phyloP scores from a whole-genome alignment of 2,329 filamentous ascomycete species.

The Amauroascus niger region DNA sequence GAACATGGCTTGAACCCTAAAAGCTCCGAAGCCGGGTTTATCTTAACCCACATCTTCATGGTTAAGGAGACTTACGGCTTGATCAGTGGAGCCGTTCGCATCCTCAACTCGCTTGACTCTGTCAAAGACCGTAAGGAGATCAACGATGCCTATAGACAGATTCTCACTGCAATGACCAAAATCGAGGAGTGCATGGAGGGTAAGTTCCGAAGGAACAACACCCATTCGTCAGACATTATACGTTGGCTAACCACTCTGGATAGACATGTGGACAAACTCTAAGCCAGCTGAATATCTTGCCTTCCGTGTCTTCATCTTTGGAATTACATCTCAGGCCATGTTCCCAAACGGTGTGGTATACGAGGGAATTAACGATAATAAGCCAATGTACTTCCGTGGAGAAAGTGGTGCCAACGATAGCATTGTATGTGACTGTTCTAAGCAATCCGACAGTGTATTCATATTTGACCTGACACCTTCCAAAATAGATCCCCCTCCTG shows the following conservation, averaged over 20 bases:
- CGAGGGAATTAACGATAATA: slow-evolving; percentile 62
- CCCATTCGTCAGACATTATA: slow-evolving; percentile 1
- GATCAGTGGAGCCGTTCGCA: slow-evolving; percentile 60
- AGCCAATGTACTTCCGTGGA: slow-evolving; percentile 74
- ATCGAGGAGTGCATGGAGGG: slow-evolving; percentile 74
- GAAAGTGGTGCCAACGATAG: slow-evolving; percentile 91
- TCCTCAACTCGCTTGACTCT: slow-evolving; percentile 49
- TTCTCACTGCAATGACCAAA: slow-evolving; percentile 55
- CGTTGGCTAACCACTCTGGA: not conserved
- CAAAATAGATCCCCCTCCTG: slow-evolving; percentile 65
- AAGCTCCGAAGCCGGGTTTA: slow-evolving; percentile 88
- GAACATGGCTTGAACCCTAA: slow-evolving; percentile 77
- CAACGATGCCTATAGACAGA: slow-evolving; percentile 53
- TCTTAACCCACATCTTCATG: slow-evolving; percentile 95
- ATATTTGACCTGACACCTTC: not conserved
- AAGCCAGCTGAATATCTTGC: slow-evolving; percentile 74
- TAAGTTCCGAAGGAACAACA: slow-evolving; percentile 27
- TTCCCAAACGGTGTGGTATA: slow-evolving; percentile 88
- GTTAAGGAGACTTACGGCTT: slow-evolving; percentile 74
- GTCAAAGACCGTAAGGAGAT: slow-evolving; percentile 47
- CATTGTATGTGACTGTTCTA: slow-evolving; percentile 48
- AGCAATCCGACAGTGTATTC: not conserved
- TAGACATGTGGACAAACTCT: slow-evolving; percentile 81
- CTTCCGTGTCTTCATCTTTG: slow-evolving; percentile 95
- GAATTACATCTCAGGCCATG: slow-evolving; percentile 87